A percentile compares a stretch with the other conserved stretches of the same genome.
Conservation (phyloP, 2,329 filamentous ascomycete species). For the Capronia coronata region DNA sequence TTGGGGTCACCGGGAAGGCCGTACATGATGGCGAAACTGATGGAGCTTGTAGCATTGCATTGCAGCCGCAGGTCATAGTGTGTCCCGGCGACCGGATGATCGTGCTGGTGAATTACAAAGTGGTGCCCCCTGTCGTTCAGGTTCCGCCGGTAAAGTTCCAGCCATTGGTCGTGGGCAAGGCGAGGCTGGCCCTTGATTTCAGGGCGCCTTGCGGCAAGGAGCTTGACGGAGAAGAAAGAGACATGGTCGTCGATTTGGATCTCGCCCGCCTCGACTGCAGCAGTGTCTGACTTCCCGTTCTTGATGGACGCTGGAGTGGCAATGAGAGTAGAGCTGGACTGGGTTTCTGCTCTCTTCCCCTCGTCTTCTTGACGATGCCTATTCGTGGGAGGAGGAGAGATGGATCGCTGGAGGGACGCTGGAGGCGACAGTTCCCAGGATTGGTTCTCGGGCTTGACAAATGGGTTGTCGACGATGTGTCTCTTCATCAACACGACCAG, state of each 20-base stretch:
- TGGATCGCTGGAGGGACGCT: conserved; percentile 15
- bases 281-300: conserved; percentile 27
- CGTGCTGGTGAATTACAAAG: conserved; percentile 68
- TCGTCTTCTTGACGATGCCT: background rate
- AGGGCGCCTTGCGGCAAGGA: conserved; percentile 32
- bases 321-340: background rate
- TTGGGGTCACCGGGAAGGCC: conserved; percentile 55
- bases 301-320: background rate
- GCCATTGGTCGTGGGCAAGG: conserved; percentile 40
- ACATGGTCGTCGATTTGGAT: conserved; percentile 45
- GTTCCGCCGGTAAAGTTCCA: conserved; percentile 44
- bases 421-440: conserved; percentile 8
- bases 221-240: conserved; percentile 41
- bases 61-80: conserved; percentile 66
- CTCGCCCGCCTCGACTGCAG: conserved; percentile 49
- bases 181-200: conserved; percentile 28
- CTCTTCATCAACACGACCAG: conserved; percentile 11
- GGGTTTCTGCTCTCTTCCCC: background rate
- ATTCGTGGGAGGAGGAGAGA: conserved; percentile 21
- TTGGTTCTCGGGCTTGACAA: conserved; percentile 10
- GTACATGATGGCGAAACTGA: conserved; percentile 60
- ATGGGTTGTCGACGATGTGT: conserved; percentile 10
- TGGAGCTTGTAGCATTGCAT: conserved; percentile 60
- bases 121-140: conserved; percentile 44
- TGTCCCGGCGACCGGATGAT: conserved; percentile 61